These are phyloP conservation scores for Chondrus crispus DNA, from an alignment of 23 red algal genomes.

Conservation along the genomic window DNA sequence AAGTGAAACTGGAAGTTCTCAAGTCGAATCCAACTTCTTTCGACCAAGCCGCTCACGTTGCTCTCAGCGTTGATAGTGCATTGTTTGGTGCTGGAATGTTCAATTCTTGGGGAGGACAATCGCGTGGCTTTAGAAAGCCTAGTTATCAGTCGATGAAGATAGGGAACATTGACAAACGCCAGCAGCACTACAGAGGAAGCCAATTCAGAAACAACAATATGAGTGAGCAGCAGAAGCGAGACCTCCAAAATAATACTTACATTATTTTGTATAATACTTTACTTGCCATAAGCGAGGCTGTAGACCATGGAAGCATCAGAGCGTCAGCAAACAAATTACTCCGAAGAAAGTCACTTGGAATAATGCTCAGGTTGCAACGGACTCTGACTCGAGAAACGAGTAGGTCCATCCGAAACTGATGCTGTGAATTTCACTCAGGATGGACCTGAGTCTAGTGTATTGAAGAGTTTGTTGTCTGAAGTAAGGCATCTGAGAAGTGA, in stretches of 20 bases:
- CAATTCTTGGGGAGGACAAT: background rate
- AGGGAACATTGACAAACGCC: background rate
- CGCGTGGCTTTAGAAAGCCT: background rate
- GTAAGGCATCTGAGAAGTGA: background rate
- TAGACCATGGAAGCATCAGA: background rate
- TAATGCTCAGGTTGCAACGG: background rate
- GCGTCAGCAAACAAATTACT: background rate
- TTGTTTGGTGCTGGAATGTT: background rate
- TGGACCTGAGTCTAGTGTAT: background rate
- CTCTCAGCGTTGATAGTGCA: conserved; percentile 10
- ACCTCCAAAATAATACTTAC: background rate
- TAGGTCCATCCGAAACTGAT: background rate
- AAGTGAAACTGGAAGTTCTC: background rate
- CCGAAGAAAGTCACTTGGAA: background rate
- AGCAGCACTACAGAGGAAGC: background rate
- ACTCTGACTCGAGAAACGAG: background rate
- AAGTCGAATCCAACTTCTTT: background rate
- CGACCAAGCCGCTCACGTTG: background rate
- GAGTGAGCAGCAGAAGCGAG: background rate
- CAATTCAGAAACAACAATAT: background rate
- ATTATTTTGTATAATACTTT: too few species aligned
- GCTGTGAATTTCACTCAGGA: background rate
- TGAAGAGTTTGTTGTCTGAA: background rate
- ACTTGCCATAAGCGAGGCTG: background rate
- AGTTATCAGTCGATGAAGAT: background rate